Base-by-base conservation (phyloP, 805 yeast genomes). In the Hanseniaspora occidentalis region DNA sequence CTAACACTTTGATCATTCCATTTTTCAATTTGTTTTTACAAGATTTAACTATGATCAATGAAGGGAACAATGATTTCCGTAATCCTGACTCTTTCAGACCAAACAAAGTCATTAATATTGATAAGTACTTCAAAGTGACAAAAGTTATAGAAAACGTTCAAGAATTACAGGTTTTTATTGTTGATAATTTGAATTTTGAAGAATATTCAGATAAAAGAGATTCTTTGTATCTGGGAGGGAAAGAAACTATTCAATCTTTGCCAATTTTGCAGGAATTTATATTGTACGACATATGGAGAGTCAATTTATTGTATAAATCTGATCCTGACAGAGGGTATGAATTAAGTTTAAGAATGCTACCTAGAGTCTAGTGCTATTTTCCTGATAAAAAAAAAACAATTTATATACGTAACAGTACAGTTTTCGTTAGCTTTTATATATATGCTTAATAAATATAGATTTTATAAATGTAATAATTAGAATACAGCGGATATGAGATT, bases 31-130 rank as follows among this genome's bases (percentile, higher is more conserved):
- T 83, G 40, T 82, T 79, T 55, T 61, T 83, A 35, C 92, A 80
- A 58, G 94, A 83, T 58, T 65, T 83, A 50, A 81, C 88, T 0
- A 81, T 82, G 60, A 75, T 81, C n/a, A 71, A 77, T 39, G 94
- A 83, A 49, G 89, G 92, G n/a, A 82, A 82, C 53, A 70, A 80
- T 31, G 78, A 75, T 49, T 77, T 64, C 54, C 66, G 88, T 53
- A 72, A 67, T 45, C 77, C 79, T 4, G 73, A 75, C 45, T 57
- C 65, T 5, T 64, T 70, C 64, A 49, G 65, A 36, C 44, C 41
- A 18, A 61, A 65, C 35, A 65, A 64, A 40, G 63, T 79, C 47
- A 73, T 83, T 51, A 81, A 83, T 52, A 72, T 82, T 46, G 92
- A 80, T 54, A 83, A 83, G 54, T 79, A 78, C 52, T 67, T 70